A percentile compares a stretch with the other conserved stretches of the same genome.
Evolutionary conservation across 2,329 filamentous ascomycete genomes (phyloP).

Genomic region (Emergomyces pasteurianus): DNA sequence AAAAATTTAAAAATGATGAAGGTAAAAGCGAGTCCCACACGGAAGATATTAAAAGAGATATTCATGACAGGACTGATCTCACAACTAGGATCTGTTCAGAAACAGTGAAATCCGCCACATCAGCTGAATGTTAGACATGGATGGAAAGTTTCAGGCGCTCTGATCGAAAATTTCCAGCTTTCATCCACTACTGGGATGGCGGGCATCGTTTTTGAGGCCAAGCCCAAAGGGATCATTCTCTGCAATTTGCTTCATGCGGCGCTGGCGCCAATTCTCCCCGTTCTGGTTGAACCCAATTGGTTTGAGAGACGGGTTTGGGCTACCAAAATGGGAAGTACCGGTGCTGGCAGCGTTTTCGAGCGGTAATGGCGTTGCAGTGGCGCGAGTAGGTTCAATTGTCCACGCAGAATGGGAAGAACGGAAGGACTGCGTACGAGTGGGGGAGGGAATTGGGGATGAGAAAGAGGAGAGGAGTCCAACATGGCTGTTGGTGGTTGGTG

Average conservation of each 20-base stretch:
- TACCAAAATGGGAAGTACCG: not conserved
- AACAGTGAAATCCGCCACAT: not conserved
- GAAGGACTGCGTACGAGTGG: not conserved
- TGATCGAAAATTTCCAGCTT: not conserved
- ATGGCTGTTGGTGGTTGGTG: not conserved
- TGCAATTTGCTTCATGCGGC: not conserved
- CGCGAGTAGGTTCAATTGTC: not conserved
- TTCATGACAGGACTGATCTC: not conserved
- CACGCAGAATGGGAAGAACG: not conserved
- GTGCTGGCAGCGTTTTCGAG: not conserved
- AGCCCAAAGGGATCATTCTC: slow-evolving; percentile 2
- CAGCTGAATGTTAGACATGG: not conserved
- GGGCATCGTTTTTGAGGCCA: slow-evolving; percentile 2
- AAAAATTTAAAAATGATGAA: not conserved
- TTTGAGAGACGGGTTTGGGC: not conserved
- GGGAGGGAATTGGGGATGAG: not conserved
- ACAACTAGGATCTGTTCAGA: not conserved
- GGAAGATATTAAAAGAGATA: not conserved
- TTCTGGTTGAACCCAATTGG: not conserved
- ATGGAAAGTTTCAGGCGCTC: not conserved
- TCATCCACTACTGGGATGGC: not conserved
- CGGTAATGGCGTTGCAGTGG: not conserved
- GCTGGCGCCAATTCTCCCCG: not conserved
- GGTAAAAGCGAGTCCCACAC: not conserved
- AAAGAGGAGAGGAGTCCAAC: not conserved